Percentiles rank a stretch among this genome's conserved stretches.
phyloP scores from a whole-genome alignment of 768 basidiomycete species.

The Fibroporia radiculosa region DNA sequence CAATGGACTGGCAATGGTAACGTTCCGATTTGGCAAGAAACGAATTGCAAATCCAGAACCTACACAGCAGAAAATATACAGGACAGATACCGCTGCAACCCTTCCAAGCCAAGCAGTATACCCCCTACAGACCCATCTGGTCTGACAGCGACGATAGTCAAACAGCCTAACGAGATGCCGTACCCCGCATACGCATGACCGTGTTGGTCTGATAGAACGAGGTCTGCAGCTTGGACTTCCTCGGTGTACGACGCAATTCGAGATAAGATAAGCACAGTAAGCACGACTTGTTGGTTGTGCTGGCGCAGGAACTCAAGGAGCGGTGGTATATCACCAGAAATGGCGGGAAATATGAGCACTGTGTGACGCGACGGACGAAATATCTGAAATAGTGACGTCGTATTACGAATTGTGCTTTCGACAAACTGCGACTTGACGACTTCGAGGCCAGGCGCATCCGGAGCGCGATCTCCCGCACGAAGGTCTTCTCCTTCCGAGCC shows the following conservation, averaged over 20 bases:
- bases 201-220: constrained; percentile 7
- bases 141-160: constrained; percentile 5
- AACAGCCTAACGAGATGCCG: background rate
- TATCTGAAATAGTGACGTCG: constrained; percentile 21
- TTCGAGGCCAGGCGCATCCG: constrained; percentile 10
- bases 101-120: background rate
- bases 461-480: constrained; percentile 39
- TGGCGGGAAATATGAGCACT: constrained; percentile 38
- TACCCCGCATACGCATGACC: constrained; percentile 9
- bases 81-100: background rate
- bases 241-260: no score
- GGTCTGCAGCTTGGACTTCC: no score
- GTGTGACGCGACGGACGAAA: constrained; percentile 23
- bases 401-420: background rate
- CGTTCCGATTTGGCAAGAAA: no score
- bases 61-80: background rate
- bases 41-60: background rate
- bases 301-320: no score
- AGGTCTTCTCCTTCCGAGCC: constrained; percentile 6
- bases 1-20: no score
- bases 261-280: no score
- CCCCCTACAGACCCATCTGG: constrained; percentile 12
- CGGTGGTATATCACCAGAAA: no score
- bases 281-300: no score
- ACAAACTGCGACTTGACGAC: background rate